Conservation (phyloP, 495 filamentous ascomycete species). For the Hapsidospora chrysogenum region DNA sequence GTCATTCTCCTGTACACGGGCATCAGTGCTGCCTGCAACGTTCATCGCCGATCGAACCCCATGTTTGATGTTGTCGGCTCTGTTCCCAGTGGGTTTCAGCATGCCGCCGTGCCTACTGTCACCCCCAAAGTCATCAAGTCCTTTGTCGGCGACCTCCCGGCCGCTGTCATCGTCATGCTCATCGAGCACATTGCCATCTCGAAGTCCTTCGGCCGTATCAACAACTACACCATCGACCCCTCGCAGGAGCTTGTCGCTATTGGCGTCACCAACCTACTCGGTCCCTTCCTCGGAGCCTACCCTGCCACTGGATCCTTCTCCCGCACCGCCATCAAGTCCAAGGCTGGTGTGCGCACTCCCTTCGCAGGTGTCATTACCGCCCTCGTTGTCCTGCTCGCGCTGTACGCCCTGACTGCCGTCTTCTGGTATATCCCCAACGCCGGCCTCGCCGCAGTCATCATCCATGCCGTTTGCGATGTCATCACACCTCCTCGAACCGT, state of each 20-base stretch:
- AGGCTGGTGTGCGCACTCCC: conserved; percentile 33
- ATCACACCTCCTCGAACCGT: conserved; percentile 29
- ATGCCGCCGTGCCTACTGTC: conserved; percentile 18
- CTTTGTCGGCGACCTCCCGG: conserved; percentile 17
- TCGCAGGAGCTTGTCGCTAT: conserved; percentile 38
- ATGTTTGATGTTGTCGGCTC: conserved; percentile 24
- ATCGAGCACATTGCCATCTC: conserved; percentile 39
- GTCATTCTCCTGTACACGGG: conserved; percentile 26
- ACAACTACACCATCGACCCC: conserved; percentile 37
- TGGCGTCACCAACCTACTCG: conserved; percentile 33
- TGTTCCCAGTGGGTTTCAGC: conserved; percentile 30
- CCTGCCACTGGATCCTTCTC: conserved; percentile 37
- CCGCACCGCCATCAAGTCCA: conserved; percentile 31
- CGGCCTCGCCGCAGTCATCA: conserved; percentile 29
- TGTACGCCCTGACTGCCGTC: conserved; percentile 33
- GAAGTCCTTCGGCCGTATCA: conserved; percentile 35
- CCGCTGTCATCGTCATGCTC: conserved; percentile 28
- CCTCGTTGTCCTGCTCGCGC: conserved; percentile 30
- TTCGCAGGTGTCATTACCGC: conserved; percentile 35
- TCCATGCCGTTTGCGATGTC: conserved; percentile 34
- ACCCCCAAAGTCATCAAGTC: conserved; percentile 14
- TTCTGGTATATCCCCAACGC: conserved; percentile 34
- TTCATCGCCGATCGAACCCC: conserved; percentile 11
- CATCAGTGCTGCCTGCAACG: conserved; percentile 18
- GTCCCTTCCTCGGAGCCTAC: conserved; percentile 34